Base-by-base conservation (phyloP, 345 rosid species). In the Turnera subulata region DNA sequence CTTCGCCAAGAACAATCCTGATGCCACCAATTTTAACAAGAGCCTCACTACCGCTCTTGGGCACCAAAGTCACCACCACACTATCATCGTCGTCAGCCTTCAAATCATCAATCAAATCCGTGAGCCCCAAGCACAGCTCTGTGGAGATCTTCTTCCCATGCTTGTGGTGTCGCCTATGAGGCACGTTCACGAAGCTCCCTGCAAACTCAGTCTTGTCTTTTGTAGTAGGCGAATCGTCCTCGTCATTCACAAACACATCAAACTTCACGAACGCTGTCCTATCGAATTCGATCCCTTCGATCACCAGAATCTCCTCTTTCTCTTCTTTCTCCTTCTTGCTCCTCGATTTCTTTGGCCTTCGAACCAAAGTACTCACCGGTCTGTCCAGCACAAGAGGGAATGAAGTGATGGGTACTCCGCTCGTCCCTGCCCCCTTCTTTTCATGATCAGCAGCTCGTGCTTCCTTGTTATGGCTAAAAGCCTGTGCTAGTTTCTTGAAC, bases 51-150 rank as follows among this genome's bases (percentile, higher is more conserved):
- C 78, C 77, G 42, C 2, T 40, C 70, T 44, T 76, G 0, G 88
- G 85, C 53, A 66, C 85, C 64, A 80, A 59, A n/a, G 80, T 78
- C 35, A 80, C 85, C 19, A 73, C 24, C 29, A 83, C 61, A 35
- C 62, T 70, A 0, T 83, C 83, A 53, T 83, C 88, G 23, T 63
- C 81, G 6, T 80, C 83, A n/a, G 69, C 73, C 6, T 17, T 73
- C 68, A 83, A 54, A 40, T 80, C 89, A 56, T 83, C 83, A 62
- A 83, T 40, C 76, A 76, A 53, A 46, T 80, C 83, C 0, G 80
- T 76, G 0, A 83, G 45, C 46, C 78, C 85, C 15, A 83, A 24
- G 58, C 71, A 69, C 64, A 78, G 50, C 16, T 42, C 0, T 11
- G 89, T 83, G 29, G 39, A 67, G 50, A 48, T 64, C 57, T 69